Percentiles rank a stretch among this genome's conserved stretches.
Conservation (phyloP, 2,329 filamentous ascomycete species). For the Penicillium sp. region DNA sequence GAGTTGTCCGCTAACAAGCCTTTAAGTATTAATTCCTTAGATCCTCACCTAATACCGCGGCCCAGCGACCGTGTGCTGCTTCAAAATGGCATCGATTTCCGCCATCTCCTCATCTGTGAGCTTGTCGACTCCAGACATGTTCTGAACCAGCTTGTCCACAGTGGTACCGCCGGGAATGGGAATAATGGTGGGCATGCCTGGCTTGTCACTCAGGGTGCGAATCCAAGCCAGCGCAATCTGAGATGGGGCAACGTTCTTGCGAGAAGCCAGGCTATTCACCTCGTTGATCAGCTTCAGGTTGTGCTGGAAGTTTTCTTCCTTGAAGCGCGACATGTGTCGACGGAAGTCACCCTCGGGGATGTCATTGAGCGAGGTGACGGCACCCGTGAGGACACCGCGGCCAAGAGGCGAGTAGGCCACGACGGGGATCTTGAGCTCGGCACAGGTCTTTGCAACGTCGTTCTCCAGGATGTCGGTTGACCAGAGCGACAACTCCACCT, state of each 20-base stretch:
- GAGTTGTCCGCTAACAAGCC: constrained; percentile 18
- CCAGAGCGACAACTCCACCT: constrained; percentile 63
- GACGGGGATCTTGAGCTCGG: constrained; percentile 59
- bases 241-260: constrained; percentile 47
- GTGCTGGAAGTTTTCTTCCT: constrained; percentile 52
- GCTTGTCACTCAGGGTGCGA: constrained; percentile 42
- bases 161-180: constrained; percentile 43
- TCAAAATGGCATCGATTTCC: constrained; percentile 55
- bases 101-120: constrained; percentile 46
- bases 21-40: constrained; percentile 5
- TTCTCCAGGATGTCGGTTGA: constrained; percentile 60
- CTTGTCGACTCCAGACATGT: constrained; percentile 31
- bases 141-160: constrained; percentile 40
- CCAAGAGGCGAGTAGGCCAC: constrained; percentile 63
- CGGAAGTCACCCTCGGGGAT: constrained; percentile 53
- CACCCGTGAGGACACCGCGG: constrained; percentile 57
- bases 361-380: constrained; percentile 50
- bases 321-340: constrained; percentile 50
- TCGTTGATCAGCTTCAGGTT: constrained; percentile 54
- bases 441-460: constrained; percentile 58
- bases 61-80: constrained; percentile 45
- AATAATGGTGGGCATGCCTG: constrained; percentile 48
- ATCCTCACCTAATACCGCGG: constrained; percentile 26
- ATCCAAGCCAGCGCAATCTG: constrained; percentile 57
- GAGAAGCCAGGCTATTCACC: constrained; percentile 47